Evolutionary conservation across 2,329 filamentous ascomycete genomes (phyloP).

Genomic region (Alternaria gaisen): DNA sequence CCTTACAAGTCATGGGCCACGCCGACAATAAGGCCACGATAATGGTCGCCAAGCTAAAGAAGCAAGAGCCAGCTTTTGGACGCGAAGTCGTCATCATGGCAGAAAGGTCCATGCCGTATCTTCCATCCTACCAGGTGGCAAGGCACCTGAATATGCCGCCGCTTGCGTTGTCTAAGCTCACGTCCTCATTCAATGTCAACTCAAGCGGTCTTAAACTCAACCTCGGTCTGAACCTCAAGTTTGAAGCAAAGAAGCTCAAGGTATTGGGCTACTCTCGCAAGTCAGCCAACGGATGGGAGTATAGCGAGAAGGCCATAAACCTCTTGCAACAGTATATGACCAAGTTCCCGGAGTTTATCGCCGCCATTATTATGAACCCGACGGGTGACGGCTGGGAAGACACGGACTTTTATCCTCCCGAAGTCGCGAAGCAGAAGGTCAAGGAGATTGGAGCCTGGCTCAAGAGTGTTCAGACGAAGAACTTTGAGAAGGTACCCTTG

Average conservation of each 20-base stretch:
- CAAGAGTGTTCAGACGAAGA: conserved; percentile 88
- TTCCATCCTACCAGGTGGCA: conserved; percentile 88
- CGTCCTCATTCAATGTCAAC: conserved; percentile 87
- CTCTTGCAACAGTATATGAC: conserved; percentile 90
- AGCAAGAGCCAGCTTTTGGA: conserved; percentile 82
- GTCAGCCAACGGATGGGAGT: conserved; percentile 89
- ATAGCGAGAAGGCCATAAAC: conserved; percentile 82
- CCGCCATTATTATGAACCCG: conserved; percentile 83
- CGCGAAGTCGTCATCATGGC: conserved; percentile 75
- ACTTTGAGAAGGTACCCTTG: conserved; percentile 92
- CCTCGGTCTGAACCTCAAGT: conserved; percentile 93
- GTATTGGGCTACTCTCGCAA: conserved; percentile 95
- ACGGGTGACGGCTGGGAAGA: conserved; percentile 85
- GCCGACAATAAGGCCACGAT: conserved; percentile 78
- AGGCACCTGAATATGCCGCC: conserved; percentile 82
- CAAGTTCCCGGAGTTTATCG: conserved; percentile 94
- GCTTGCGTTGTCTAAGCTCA: conserved; percentile 92
- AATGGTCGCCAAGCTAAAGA: conserved; percentile 75
- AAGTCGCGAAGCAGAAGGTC: conserved; percentile 77
- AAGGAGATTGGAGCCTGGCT: conserved; percentile 96
- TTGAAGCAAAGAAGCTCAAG: conserved; percentile 93
- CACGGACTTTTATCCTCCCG: conserved; percentile 82
- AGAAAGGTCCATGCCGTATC: conserved; percentile 77
- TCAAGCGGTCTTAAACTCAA: conserved; percentile 86
- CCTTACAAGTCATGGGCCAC: conserved; percentile 82